A percentile compares a stretch with the other conserved stretches of the same genome.
phyloP scores from a whole-genome alignment of 495 filamentous ascomycete species.

The Chaetomium tenue region DNA sequence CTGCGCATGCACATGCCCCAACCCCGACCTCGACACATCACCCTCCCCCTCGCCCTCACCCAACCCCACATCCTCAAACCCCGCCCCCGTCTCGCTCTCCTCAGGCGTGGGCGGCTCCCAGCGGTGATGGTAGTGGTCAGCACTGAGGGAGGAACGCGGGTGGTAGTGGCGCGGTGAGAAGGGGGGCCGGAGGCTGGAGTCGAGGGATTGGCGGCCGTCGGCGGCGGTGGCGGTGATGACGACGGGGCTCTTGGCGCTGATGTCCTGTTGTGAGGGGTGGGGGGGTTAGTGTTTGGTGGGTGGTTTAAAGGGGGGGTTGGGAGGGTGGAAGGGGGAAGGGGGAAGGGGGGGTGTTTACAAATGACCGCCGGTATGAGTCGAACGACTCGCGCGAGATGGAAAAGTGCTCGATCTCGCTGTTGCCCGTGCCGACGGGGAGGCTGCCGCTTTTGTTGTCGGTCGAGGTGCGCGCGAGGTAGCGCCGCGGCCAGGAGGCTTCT shows the following conservation, averaged over 20 bases:
- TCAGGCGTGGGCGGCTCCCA: slow-evolving; percentile 62
- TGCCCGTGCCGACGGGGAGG: slow-evolving; percentile 32
- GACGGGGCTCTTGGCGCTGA: slow-evolving; percentile 83
- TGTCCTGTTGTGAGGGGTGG: slow-evolving; percentile 62
- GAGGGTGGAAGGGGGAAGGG: neutral
- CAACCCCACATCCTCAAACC: slow-evolving; percentile 88
- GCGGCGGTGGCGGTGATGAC: slow-evolving; percentile 52
- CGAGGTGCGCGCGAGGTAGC: slow-evolving; percentile 65
- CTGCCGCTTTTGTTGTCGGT: slow-evolving; percentile 61
- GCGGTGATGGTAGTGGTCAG: slow-evolving; percentile 26
- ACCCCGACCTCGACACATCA: slow-evolving; percentile 38
- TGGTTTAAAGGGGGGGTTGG: neutral
- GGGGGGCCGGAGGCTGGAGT: slow-evolving; percentile 58
- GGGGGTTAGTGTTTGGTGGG: neutral
- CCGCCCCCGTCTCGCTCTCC: slow-evolving; percentile 19
- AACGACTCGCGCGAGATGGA: slow-evolving; percentile 97
- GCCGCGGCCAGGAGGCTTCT: slow-evolving; percentile 75
- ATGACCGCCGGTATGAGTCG: slow-evolving; percentile 94
- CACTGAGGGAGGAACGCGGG: slow-evolving; percentile 29
- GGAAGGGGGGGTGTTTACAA: slow-evolving; percentile 56
- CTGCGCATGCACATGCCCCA: slow-evolving; percentile 38
- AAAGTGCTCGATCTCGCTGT: slow-evolving; percentile 82
- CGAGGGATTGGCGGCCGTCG: slow-evolving; percentile 69
- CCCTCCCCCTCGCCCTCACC: slow-evolving; percentile 58
- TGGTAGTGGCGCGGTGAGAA: slow-evolving; percentile 34